Conservation (phyloP, 2,329 filamentous ascomycete species). For the Cadophora sp. region DNA sequence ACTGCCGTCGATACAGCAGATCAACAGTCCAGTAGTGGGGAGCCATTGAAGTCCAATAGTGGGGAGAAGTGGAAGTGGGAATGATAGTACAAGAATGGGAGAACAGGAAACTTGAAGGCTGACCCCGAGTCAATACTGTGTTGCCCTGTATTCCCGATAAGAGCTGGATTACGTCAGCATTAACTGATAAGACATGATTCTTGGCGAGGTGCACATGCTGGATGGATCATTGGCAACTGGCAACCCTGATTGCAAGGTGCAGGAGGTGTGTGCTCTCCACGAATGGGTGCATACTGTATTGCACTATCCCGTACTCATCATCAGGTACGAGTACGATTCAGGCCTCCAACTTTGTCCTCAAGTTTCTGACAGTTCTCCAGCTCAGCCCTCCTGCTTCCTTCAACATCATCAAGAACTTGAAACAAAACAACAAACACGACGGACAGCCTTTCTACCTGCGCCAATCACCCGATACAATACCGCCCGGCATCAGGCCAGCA, state of each 20-base stretch:
- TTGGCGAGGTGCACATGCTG: conserved; percentile 17
- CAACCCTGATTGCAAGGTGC: too few species aligned
- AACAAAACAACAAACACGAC: conserved; percentile 8
- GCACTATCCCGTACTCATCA: not conserved
- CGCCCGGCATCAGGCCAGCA: conserved; percentile 9
- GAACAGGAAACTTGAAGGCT: not conserved
- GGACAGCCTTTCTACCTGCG: conserved; percentile 6
- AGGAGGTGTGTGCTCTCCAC: not conserved
- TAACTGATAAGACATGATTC: conserved; percentile 7
- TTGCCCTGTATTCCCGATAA: too few species aligned
- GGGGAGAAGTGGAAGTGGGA: not conserved
- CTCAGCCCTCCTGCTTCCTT: conserved; percentile 3
- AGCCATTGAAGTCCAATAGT: conserved; percentile 20
- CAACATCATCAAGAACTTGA: conserved; percentile 15
- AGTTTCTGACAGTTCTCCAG: conserved; percentile 14
- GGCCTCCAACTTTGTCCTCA: conserved; percentile 23
- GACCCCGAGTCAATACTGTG: too few species aligned
- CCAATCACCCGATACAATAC: conserved; percentile 21
- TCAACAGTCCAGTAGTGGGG: conserved; percentile 28
- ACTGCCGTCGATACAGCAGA: conserved; percentile 14
- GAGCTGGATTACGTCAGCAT: conserved; percentile 11
- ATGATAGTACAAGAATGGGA: conserved; percentile 13
- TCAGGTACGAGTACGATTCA: conserved; percentile 24
- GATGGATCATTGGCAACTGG: not conserved
- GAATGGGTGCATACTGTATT: not conserved